Conservation (phyloP, 1,284 basidiomycete genomes). For the Cryptococcus sp. region DNA sequence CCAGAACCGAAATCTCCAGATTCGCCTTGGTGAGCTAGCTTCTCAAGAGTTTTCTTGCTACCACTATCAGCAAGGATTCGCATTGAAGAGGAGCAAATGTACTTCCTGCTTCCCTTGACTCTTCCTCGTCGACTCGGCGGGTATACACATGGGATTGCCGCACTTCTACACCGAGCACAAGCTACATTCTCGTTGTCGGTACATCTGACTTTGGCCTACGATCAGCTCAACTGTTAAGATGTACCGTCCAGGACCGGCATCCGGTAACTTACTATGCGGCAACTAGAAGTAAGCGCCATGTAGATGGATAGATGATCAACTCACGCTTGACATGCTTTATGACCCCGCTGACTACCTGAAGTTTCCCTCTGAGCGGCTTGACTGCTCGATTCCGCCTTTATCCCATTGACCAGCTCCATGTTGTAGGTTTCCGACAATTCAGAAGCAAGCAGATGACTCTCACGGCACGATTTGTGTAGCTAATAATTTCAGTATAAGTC, state of each 20-base stretch:
- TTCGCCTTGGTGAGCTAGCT: constrained; percentile 4
- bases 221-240: no score
- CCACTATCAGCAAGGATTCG: not conserved
- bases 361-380: not conserved
- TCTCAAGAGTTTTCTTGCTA: constrained; percentile 9
- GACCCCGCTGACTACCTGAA: not conserved
- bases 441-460: no score
- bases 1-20: constrained; percentile 2
- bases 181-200: not conserved
- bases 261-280: constrained; percentile 6
- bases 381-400: not conserved
- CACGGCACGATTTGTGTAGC: no score
- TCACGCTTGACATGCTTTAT: constrained; percentile 8
- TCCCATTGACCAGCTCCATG: no score
- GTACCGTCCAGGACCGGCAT: not conserved
- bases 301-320: not conserved
- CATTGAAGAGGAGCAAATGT: not conserved
- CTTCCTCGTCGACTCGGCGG: constrained; percentile 7
- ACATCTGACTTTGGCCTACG: constrained; percentile 11
- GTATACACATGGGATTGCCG: constrained; percentile 8
- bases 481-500: no score
- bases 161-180: constrained; percentile 5
- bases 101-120: constrained; percentile 13
- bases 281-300: constrained; percentile 4
- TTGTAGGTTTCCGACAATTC: no score